A percentile compares a stretch with the other conserved stretches of the same genome.
Conservation (phyloP, 495 filamentous ascomycete species). For the Durotheca rogersii region DNA sequence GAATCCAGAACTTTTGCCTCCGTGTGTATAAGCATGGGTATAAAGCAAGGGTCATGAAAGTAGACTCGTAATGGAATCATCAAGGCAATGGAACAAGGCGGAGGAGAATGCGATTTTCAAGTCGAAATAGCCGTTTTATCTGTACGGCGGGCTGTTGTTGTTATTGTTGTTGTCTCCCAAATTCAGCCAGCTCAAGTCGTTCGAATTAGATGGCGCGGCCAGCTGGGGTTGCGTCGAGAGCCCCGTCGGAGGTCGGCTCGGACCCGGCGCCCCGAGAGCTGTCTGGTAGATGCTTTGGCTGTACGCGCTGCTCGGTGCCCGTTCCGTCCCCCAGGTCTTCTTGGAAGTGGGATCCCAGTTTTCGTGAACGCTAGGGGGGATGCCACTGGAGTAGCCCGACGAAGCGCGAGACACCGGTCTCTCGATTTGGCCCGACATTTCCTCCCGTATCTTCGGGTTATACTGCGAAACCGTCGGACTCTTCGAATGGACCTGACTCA, state of each 20-base stretch:
- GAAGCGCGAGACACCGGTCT: conserved; percentile 52
- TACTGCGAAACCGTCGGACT: conserved; percentile 66
- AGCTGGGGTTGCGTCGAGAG: conserved; percentile 46
- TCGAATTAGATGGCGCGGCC: conserved; percentile 38
- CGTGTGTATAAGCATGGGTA: conserved; percentile 28
- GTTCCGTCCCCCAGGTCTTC: conserved; percentile 48
- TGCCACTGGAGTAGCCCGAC: conserved; percentile 60
- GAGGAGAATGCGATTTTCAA: conserved; percentile 11
- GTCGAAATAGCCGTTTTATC: background rate
- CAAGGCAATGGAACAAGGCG: conserved; percentile 8
- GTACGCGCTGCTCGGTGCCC: conserved; percentile 63
- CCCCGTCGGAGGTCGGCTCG: conserved; percentile 40
- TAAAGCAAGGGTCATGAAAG: conserved; percentile 31
- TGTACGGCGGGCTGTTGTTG: conserved; percentile 8
- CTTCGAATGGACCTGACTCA: conserved; percentile 60
- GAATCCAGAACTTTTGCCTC: conserved; percentile 23
- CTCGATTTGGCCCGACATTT: conserved; percentile 64
- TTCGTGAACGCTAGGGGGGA: conserved; percentile 54
- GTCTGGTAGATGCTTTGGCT: conserved; percentile 43
- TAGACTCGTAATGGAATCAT: conserved; percentile 26
- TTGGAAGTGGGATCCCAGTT: conserved; percentile 51
- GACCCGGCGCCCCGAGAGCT: conserved; percentile 42
- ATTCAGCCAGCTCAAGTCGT: conserved; percentile 80
- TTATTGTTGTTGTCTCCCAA: conserved; percentile 48
- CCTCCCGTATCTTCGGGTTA: conserved; percentile 51